phyloP scores from a whole-genome alignment of 371 early-diverging fungal species.

The Haplosporangium sp. region DNA sequence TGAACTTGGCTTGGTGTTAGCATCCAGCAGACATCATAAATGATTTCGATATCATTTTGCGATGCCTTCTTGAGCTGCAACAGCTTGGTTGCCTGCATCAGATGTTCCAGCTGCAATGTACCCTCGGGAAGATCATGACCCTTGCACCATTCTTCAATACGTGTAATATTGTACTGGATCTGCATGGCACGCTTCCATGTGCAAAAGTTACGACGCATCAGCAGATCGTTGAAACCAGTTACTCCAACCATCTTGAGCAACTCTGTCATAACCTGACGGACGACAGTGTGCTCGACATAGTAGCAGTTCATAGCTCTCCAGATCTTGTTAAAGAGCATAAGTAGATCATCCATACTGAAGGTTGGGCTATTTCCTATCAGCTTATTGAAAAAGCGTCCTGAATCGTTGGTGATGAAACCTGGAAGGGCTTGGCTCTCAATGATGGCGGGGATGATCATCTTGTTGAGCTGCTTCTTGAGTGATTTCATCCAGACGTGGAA shows the following conservation, averaged over 20 bases:
- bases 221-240: conserved; percentile 93
- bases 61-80: conserved; percentile 94
- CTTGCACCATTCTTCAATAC: conserved; percentile 98
- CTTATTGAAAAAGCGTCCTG: conserved; percentile 86
- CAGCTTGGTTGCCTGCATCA: conserved; percentile 95
- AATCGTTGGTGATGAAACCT: conserved; percentile 91
- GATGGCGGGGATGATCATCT: conserved; percentile 94
- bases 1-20: conserved; percentile 95
- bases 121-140: conserved; percentile 90
- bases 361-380: conserved; percentile 79
- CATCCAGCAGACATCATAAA: conserved; percentile 96
- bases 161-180: conserved; percentile 96
- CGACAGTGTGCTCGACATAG: conserved; percentile 86
- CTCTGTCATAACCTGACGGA: conserved; percentile 89
- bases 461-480: conserved; percentile 90
- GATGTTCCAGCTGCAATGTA: conserved; percentile 88
- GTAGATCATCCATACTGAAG: conserved; percentile 91
- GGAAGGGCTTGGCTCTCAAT: conserved; percentile 93
- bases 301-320: conserved; percentile 95
- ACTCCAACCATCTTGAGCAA: conserved; percentile 92
- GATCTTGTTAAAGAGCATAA: conserved; percentile 91
- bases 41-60: conserved; percentile 91
- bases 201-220: conserved; percentile 91
- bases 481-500: conserved; percentile 92
- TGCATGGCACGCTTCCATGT: conserved; percentile 95